Evolutionary conservation across 1,284 basidiomycete species (phyloP), one percentile per base, ranked within the genome.

Genomic region (Sporisorium exsertum): DNA sequence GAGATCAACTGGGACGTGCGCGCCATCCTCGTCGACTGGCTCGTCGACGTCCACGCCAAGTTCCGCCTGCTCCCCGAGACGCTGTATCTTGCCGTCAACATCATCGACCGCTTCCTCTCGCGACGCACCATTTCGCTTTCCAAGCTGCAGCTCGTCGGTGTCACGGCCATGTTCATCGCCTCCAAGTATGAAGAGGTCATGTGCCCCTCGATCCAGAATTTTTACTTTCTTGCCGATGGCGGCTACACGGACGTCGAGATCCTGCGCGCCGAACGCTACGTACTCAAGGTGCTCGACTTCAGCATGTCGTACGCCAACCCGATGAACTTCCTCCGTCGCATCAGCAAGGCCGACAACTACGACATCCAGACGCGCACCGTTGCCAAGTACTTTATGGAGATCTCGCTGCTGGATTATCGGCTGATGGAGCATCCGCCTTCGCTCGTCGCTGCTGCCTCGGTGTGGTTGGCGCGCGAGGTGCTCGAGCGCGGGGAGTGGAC

Each of bases 101-200:
- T 98, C 83, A 93, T 98, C 82, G 97, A 99, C 87, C 94, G 96
- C 57, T 97, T 99, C 89, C 90, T 98, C 27, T 95, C 94, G 3
- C 88, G 91, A 1, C 92, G 95, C 8, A 91, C 93, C 52, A 93
- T 97, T 53, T 95, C 94, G 7, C 89, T 98, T 20, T 91, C 92
- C 80, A 97, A 97, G 86, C 90, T 98, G 45, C 96, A 98, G 86
- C 91, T 98, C 20, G 95, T 98, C 58, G 96, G 97, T 66, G 89
- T 97, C 68, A 94, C 95, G 6, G 93, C 93, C 81, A 90, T 99
- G 86, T 96, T 98, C 87, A 89, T 99, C 74, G 91, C 96, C 0
- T 91, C 94, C 53, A 99, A 99, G 87, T 94, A 95, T 77, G 96
- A 99, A 86, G 96, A 99, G 87, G 93, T 97, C 72, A 90, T 97